A percentile compares a stretch with the other conserved stretches of the same genome.
phyloP scores from a whole-genome alignment of 2,329 filamentous ascomycete genomes.

The Nigrospora sphaerica region DNA sequence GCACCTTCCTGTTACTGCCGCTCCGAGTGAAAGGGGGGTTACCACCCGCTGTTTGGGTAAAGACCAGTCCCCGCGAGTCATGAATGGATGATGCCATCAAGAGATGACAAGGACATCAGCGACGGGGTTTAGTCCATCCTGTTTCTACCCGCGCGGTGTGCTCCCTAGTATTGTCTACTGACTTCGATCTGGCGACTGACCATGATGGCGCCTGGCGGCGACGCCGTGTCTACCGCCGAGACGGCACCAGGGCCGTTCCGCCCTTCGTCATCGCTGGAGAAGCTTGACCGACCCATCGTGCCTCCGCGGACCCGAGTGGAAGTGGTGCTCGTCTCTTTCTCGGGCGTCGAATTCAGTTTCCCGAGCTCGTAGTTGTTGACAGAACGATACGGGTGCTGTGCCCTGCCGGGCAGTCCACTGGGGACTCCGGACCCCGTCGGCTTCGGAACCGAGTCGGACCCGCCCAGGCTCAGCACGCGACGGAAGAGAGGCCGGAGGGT shows the following conservation, averaged over 20 bases:
- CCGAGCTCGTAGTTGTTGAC: conserved; percentile 5
- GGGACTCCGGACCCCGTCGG: background rate
- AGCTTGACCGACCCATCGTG: background rate
- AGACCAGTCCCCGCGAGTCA: too few relatives aligned
- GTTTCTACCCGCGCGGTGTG: too few relatives aligned
- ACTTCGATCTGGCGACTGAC: conserved; percentile 6
- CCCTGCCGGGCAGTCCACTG: conserved; percentile 6
- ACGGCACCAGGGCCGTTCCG: conserved; percentile 3
- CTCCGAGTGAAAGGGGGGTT: too few relatives aligned
- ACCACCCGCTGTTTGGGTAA: too few relatives aligned
- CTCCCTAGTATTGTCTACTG: background rate
- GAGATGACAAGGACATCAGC: too few relatives aligned
- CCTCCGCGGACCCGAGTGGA: background rate
- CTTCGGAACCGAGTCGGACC: conserved; percentile 1
- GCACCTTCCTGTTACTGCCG: too few relatives aligned
- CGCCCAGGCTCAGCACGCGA: conserved; percentile 6
- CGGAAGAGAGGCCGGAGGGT: conserved; percentile 11
- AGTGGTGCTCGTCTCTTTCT: conserved; percentile 3
- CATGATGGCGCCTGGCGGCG: conserved; percentile 1
- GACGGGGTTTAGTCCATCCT: too few relatives aligned
- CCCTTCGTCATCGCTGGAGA: conserved; percentile 8
- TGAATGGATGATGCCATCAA: too few relatives aligned
- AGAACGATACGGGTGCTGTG: conserved; percentile 6
- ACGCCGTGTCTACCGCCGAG: background rate
- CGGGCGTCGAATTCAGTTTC: background rate